A percentile compares a stretch with the other conserved stretches of the same genome.
Evolutionary conservation across 371 early-diverging fungal genomes (phyloP).

Genomic region (Mucor irregularis): DNA sequence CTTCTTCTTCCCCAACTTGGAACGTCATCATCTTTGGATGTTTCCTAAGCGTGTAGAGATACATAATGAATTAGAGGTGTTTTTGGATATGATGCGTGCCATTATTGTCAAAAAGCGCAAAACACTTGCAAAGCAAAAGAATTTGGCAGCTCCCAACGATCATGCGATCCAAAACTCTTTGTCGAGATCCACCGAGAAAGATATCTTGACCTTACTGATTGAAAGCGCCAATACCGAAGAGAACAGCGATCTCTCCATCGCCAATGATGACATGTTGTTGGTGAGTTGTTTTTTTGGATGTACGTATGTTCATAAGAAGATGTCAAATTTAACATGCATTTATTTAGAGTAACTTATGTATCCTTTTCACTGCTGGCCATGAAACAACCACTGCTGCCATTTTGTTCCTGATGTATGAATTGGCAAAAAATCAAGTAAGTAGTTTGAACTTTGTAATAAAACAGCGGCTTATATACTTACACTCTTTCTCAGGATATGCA

Average conservation of each 20-base stretch:
- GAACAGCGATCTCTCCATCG: conserved; percentile 8
- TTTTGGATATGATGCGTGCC: background rate
- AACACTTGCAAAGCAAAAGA: conserved; percentile 1
- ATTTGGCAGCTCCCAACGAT: no score
- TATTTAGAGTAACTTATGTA: conserved; percentile 19
- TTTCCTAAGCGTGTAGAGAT: conserved; percentile 28
- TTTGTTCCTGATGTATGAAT: conserved; percentile 22
- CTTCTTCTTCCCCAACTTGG: conserved; percentile 21
- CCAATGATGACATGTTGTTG: conserved; percentile 2
- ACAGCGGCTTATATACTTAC: background rate
- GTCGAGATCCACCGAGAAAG: conserved; percentile 6
- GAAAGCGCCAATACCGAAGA: conserved; percentile 6
- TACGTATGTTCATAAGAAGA: no score
- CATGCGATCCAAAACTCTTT: no score
- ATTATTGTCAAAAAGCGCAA: background rate
- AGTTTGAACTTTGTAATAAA: background rate
- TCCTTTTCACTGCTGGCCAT: conserved; percentile 34
- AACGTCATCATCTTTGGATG: conserved; percentile 6
- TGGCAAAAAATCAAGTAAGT: conserved; percentile 32
- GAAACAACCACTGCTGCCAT: conserved; percentile 34
- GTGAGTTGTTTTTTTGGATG: background rate
- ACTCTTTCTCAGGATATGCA: conserved; percentile 22
- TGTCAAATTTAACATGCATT: conserved; percentile 6
- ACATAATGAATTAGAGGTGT: conserved; percentile 20
- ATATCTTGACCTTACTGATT: conserved; percentile 10